These are phyloP conservation scores for Helotiales sp. DNA, from an alignment of 2,329 filamentous ascomycete species.

Conservation along the genomic window DNA sequence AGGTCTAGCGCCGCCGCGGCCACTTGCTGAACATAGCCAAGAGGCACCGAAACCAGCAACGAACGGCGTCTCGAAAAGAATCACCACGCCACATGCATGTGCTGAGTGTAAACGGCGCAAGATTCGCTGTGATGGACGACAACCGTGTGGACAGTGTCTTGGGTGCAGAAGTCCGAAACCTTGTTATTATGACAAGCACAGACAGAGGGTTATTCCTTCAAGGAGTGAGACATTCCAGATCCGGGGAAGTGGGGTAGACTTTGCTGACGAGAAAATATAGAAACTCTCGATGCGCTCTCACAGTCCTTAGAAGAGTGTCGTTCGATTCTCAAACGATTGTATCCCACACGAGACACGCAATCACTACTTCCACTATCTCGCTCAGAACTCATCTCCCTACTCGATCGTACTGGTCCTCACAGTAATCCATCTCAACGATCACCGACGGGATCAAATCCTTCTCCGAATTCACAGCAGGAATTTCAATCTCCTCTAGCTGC, in stretches of 20 bases:
- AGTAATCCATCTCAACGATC: slow-evolving; percentile 42
- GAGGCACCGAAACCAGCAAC: slow-evolving; percentile 33
- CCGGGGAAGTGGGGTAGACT: slow-evolving; percentile 8
- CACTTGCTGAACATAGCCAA: slow-evolving; percentile 28
- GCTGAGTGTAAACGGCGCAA: slow-evolving; percentile 79
- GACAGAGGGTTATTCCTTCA: slow-evolving; percentile 74
- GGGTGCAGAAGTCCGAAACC: slow-evolving; percentile 78
- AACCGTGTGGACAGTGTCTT: slow-evolving; percentile 79
- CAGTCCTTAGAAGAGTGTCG: slow-evolving; percentile 67
- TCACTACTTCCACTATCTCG: slow-evolving; percentile 55
- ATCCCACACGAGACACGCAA: slow-evolving; percentile 56
- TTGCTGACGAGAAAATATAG: slow-evolving; percentile 33
- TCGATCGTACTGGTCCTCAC: slow-evolving; percentile 43
- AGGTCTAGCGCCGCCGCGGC: slow-evolving; percentile 32
- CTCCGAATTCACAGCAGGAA: slow-evolving; percentile 47
- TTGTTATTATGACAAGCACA: slow-evolving; percentile 80
- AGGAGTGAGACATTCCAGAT: slow-evolving; percentile 45
- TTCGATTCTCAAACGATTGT: slow-evolving; percentile 60
- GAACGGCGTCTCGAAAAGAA: slow-evolving; percentile 47
- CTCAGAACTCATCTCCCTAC: slow-evolving; percentile 58
- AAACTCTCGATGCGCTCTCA: slow-evolving; percentile 61
- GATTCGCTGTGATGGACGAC: slow-evolving; percentile 79
- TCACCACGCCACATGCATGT: slow-evolving; percentile 64
- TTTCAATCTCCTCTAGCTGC: slow-evolving; percentile 47
- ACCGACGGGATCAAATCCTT: slow-evolving; percentile 54